Conservation (phyloP, 2,329 filamentous ascomycete genomes). For the Clonostachys solani region DNA sequence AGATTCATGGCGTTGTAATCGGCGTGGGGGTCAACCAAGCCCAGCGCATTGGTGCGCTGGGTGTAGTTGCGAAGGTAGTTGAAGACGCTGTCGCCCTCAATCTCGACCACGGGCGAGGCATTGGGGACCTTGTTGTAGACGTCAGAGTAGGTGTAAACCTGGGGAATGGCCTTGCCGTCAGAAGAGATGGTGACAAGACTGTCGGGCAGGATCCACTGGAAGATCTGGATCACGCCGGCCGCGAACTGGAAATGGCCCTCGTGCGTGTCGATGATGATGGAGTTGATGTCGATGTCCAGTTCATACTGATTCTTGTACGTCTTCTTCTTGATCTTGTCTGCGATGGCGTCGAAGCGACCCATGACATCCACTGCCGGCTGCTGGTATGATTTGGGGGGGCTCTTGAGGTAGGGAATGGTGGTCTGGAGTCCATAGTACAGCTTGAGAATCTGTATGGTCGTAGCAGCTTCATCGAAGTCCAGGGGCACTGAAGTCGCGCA, state of each 20-base stretch:
- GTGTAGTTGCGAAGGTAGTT: slow-evolving; percentile 16
- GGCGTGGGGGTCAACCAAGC: no score
- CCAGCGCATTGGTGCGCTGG: no score
- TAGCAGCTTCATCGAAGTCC: slow-evolving; percentile 21
- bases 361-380: slow-evolving; percentile 43
- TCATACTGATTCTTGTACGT: slow-evolving; percentile 48
- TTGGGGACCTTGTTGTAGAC: no score
- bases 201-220: slow-evolving; percentile 26
- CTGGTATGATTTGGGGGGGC: slow-evolving; percentile 46
- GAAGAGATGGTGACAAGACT: background rate
- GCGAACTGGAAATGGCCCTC: slow-evolving; percentile 61
- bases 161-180: no score
- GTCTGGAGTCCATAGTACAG: slow-evolving; percentile 44
- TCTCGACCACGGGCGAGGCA: background rate
- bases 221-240: slow-evolving; percentile 34
- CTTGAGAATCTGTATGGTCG: slow-evolving; percentile 28
- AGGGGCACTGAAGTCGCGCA: slow-evolving; percentile 34
- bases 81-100: slow-evolving; percentile 26
- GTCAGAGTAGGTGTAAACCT: no score
- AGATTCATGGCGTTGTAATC: no score
- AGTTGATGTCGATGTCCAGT: slow-evolving; percentile 49
- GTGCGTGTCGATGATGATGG: slow-evolving; percentile 47
- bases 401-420: slow-evolving; percentile 39
- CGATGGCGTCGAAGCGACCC: slow-evolving; percentile 37
- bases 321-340: slow-evolving; percentile 30